phyloP scores from a whole-genome alignment of 2,329 filamentous ascomycete genomes.

The Rhytidhysteron rufulum region DNA sequence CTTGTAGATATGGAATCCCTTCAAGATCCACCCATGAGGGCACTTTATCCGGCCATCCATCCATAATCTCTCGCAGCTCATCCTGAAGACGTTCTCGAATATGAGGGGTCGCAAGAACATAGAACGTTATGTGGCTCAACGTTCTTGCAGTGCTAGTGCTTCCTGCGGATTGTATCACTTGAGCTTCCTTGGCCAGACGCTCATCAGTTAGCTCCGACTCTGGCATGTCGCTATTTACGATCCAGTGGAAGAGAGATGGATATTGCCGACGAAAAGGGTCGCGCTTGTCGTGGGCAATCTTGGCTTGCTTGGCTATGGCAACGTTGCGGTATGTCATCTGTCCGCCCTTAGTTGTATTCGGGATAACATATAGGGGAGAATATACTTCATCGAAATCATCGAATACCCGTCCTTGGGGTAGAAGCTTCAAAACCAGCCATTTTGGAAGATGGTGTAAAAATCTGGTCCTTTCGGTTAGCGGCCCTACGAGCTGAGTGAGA shows the following conservation, averaged over 20 bases:
- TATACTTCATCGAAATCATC: not conserved
- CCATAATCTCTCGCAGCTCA: slow-evolving; percentile 19
- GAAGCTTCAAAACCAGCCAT: not conserved
- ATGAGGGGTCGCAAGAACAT: slow-evolving; percentile 6
- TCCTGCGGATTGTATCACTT: not conserved
- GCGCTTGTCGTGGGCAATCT: not conserved
- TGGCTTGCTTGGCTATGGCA: too few relatives aligned
- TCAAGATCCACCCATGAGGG: slow-evolving; percentile 21
- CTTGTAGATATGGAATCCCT: slow-evolving; percentile 25
- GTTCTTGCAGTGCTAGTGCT: not conserved
- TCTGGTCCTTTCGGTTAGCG: not conserved
- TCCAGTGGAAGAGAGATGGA: slow-evolving; percentile 27
- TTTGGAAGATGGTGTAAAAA: not conserved
- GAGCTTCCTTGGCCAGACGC: slow-evolving; percentile 4
- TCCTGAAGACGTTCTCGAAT: slow-evolving; percentile 11
- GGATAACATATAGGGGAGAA: too few relatives aligned
- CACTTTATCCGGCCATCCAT: slow-evolving; percentile 9
- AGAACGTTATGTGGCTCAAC: slow-evolving; percentile 12
- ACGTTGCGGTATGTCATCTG: too few relatives aligned
- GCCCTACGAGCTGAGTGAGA: too few relatives aligned
- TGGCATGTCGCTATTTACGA: slow-evolving; percentile 19
- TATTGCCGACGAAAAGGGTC: too few relatives aligned
- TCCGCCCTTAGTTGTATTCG: too few relatives aligned
- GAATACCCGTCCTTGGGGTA: not conserved
- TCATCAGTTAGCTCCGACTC: slow-evolving; percentile 4